Conservation (phyloP, 345 rosid genomes). For the Litchi chinensis region DNA sequence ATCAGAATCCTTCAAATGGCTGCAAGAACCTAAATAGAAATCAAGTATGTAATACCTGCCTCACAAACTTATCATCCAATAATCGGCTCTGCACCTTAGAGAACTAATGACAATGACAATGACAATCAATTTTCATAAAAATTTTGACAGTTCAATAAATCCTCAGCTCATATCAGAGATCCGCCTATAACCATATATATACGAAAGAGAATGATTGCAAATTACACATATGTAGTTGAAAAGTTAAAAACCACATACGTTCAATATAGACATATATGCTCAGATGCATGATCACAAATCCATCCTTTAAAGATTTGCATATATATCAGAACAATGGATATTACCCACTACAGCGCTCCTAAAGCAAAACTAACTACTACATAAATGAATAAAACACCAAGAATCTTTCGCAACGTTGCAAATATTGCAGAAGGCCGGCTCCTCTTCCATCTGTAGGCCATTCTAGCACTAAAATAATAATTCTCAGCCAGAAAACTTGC, state of each 20-base stretch:
- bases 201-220: conserved; percentile 15
- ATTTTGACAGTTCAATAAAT: conserved; percentile 2
- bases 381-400: conserved; percentile 12
- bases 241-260: background rate
- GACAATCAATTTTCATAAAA: conserved; percentile 15
- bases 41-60: conserved; percentile 17
- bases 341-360: conserved; percentile 23
- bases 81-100: conserved; percentile 11
- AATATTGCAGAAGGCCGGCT: conserved; percentile 23
- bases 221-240: background rate
- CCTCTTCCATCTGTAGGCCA: conserved; percentile 24
- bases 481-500: conserved; percentile 28
- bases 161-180: conserved; percentile 12
- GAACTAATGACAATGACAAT: conserved; percentile 8
- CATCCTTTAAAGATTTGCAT: conserved; percentile 14
- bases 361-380: conserved; percentile 24
- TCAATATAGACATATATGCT: background rate
- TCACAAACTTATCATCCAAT: conserved; percentile 21
- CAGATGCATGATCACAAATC: background rate
- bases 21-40: conserved; percentile 11
- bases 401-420: conserved; percentile 11
- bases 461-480: conserved; percentile 16
- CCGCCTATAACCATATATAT: conserved; percentile 23
- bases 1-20: conserved; percentile 1
- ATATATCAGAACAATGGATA: conserved; percentile 6